Conservation (phyloP, 1,284 basidiomycete genomes). For the Fomitopsis schrenkii region DNA sequence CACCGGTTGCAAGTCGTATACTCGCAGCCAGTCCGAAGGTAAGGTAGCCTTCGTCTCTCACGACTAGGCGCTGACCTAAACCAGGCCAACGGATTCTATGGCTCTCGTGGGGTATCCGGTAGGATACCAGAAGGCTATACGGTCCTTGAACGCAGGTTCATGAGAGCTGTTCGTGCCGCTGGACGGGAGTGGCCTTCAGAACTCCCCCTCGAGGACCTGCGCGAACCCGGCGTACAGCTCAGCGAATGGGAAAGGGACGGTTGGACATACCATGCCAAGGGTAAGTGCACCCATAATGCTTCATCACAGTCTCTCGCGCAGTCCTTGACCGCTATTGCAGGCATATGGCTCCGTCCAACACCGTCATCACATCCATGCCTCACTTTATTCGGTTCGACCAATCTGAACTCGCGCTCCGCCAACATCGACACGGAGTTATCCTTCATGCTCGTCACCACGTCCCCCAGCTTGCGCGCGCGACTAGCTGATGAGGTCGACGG, state of each 20-base stretch:
- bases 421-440: conserved; percentile 93
- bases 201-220: conserved; percentile 8
- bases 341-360: conserved; percentile 80
- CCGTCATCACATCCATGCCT: conserved; percentile 53
- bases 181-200: conserved; percentile 43
- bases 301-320: not conserved
- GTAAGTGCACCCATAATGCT: conserved; percentile 36
- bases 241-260: conserved; percentile 86
- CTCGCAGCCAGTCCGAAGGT: conserved; percentile 89
- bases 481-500: conserved; percentile 42
- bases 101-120: conserved; percentile 84
- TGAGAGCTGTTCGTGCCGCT: conserved; percentile 56
- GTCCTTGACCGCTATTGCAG: conserved; percentile 34
- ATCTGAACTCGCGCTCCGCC: conserved; percentile 90
- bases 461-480: conserved; percentile 33
- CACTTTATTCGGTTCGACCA: conserved; percentile 94
- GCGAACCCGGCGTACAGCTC: conserved; percentile 57
- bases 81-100: conserved; percentile 94
- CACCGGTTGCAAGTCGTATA: conserved; percentile 63
- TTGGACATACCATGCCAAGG: conserved; percentile 99
- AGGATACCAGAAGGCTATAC: conserved; percentile 97
- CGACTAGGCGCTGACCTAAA: not conserved
- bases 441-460: conserved; percentile 77
- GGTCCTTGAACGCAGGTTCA: conserved; percentile 81
- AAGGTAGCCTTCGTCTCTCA: conserved; percentile 14